Evolutionary conservation across 2,329 filamentous ascomycete genomes (phyloP).

Genomic region (Paramyrothecium roridum): DNA sequence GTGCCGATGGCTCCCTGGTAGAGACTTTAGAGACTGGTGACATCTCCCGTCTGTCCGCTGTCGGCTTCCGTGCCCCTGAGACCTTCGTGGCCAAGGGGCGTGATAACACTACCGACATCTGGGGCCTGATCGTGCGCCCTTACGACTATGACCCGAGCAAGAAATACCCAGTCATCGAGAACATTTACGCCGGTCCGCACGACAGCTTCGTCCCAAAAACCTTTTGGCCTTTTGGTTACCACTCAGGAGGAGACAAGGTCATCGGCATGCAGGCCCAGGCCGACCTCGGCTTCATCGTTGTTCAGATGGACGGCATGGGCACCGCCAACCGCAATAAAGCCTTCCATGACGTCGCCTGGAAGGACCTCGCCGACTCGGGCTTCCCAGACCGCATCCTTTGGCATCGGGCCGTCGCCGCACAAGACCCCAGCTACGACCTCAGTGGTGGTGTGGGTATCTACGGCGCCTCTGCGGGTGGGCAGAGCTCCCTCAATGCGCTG

Average conservation of each 20-base stretch:
- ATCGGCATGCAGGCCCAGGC: constrained; percentile 12
- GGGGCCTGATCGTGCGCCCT: constrained; percentile 22
- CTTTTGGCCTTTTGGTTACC: constrained; percentile 8
- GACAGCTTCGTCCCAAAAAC: constrained; percentile 18
- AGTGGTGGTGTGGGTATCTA: constrained; percentile 20
- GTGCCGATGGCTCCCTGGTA: constrained; percentile 10
- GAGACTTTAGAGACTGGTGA: constrained; percentile 10
- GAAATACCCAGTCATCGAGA: constrained; percentile 22
- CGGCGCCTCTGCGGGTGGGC: constrained; percentile 24
- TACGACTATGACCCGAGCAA: constrained; percentile 15
- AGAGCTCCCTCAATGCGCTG: constrained; percentile 21
- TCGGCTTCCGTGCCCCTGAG: constrained; percentile 14
- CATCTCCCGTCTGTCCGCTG: constrained; percentile 3
- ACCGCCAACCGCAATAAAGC: constrained; percentile 23
- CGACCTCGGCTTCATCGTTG: constrained; percentile 24
- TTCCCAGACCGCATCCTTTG: constrained; percentile 25
- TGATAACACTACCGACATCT: constrained; percentile 18
- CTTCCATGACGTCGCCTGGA: constrained; percentile 25
- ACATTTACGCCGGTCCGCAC: constrained; percentile 24
- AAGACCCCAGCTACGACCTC: constrained; percentile 21
- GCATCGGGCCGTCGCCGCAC: constrained; percentile 18
- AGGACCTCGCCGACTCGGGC: constrained; percentile 21
- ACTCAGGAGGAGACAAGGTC: constrained; percentile 8
- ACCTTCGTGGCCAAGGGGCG: constrained; percentile 19
- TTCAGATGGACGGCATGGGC: constrained; percentile 26